phyloP scores from a whole-genome alignment of 306 rosid genomes.

The Cajanus cajan region DNA sequence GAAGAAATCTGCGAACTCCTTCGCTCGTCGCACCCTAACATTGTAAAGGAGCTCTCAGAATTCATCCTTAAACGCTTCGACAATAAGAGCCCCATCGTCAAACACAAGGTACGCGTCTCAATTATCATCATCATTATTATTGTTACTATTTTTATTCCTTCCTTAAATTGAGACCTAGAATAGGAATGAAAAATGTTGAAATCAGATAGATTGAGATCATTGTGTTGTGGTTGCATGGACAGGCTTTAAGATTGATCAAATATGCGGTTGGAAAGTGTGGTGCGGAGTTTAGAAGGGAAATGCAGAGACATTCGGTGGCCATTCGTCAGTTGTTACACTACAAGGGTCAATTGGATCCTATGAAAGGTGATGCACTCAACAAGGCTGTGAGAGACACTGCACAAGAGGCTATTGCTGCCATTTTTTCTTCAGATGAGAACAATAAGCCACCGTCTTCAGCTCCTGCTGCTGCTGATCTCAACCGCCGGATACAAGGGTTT shows the following conservation, averaged over 20 bases:
- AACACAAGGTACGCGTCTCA: constrained; percentile 70
- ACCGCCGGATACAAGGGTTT: background rate
- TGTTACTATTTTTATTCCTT: no score
- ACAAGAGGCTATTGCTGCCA: background rate
- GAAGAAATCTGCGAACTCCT: constrained; percentile 86
- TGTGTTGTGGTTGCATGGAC: constrained; percentile 2
- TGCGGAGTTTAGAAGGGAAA: constrained; percentile 94
- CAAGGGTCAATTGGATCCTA: constrained; percentile 10
- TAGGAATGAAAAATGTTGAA: background rate
- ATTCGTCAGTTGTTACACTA: background rate
- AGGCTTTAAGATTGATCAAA: constrained; percentile 93
- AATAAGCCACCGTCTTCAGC: background rate
- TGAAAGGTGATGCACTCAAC: constrained; percentile 13
- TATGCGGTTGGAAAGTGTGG: constrained; percentile 90
- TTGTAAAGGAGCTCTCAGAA: constrained; percentile 87
- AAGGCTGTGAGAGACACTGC: constrained; percentile 5
- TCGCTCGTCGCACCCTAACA: constrained; percentile 82
- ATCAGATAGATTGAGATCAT: background rate
- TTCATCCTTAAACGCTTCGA: constrained; percentile 80
- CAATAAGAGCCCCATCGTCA: constrained; percentile 88
- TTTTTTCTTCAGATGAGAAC: background rate
- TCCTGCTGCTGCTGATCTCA: constrained; percentile 54
- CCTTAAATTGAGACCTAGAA: no score
- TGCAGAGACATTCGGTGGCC: constrained; percentile 46
- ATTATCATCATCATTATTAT: background rate